phyloP scores from a whole-genome alignment of 1,284 basidiomycete species.

The Moesziomyces antarcticus region DNA sequence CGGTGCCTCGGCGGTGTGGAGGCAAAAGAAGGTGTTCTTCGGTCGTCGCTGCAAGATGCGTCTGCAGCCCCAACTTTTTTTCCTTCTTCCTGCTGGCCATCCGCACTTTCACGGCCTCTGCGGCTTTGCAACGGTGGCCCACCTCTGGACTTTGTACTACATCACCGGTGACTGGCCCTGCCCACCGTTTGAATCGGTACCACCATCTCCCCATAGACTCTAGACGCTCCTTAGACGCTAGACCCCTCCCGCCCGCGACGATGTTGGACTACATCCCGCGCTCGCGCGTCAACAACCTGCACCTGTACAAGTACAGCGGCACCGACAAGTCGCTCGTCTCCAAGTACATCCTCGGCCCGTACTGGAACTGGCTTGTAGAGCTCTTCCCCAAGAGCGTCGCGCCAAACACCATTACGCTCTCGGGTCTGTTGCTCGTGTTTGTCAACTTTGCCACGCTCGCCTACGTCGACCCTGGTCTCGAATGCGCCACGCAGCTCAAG shows the following conservation, averaged over 20 bases:
- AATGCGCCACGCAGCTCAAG: conserved; percentile 58
- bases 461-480: conserved; percentile 47
- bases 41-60: conserved; percentile 2
- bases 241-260: neutral
- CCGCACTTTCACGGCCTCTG: neutral
- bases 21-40: conserved; percentile 6
- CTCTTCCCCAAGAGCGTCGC: conserved; percentile 88
- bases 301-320: conserved; percentile 73
- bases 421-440: conserved; percentile 82
- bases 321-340: conserved; percentile 74
- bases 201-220: neutral
- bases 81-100: conserved; percentile 3
- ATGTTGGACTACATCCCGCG: conserved; percentile 69
- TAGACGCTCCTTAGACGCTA: conserved; percentile 3
- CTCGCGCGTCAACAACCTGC: conserved; percentile 70
- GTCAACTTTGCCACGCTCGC: conserved; percentile 86
- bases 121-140: too few relatives aligned
- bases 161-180: too few relatives aligned
- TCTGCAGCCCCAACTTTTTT: conserved; percentile 13
- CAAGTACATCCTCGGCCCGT: conserved; percentile 84
- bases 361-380: conserved; percentile 94
- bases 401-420: conserved; percentile 77
- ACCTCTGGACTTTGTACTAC: neutral
- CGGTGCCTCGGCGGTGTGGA: conserved; percentile 6
- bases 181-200: neutral